Evolutionary conservation across 257 asterid species (phyloP), one percentile per base, ranked within the genome.

Genomic region (Salvia miltiorrhiza): DNA sequence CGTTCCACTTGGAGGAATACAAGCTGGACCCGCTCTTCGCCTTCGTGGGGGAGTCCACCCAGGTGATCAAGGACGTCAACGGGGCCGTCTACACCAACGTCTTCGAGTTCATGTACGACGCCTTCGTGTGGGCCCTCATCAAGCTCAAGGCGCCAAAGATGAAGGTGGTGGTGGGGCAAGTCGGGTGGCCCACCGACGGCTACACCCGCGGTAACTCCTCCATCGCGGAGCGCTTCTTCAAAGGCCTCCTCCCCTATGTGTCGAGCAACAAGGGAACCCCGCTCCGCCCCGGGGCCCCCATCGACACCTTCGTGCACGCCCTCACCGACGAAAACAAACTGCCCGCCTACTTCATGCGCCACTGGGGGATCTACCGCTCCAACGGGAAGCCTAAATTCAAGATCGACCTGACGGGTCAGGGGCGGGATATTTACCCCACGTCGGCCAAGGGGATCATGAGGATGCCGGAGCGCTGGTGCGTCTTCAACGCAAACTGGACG

Each of bases 141-240:
- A 80, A 78, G 17, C 32, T 24, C 9, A 77, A 81, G 6, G 65
- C 11, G 0, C 21, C 53, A 0, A 56, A 61, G 37, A 7, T 74
- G 13, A 44, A 74, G 4, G 16, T 84, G 8, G 41, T 76, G 4
- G 59, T 84, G 1, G 71, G 82, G 13, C 70, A 50, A 20, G 23
- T 82, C 35, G 86, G 90, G 0, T 86, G 88, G 88, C 90, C 90
- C 1, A 84, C 87, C 0, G 87, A 87, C n/a, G 86, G 88, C 6
- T 63, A n/a, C 39, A 7, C 1, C 1, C 30, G 54, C 1, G 88
- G 85, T 4, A 71, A 24, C 17, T 4, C 48, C 16, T 2, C 45
- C 3, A 9, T 14, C 10, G 84, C 86, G 0, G 85, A 82, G 58
- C 72, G 86, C 4, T 82, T 73, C 72, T 73, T 41, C 68, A 67